A percentile compares a stretch with the other conserved stretches of the same genome.
Conservation (phyloP, 805 yeast species). For the Wickerhamiella australiensis region DNA sequence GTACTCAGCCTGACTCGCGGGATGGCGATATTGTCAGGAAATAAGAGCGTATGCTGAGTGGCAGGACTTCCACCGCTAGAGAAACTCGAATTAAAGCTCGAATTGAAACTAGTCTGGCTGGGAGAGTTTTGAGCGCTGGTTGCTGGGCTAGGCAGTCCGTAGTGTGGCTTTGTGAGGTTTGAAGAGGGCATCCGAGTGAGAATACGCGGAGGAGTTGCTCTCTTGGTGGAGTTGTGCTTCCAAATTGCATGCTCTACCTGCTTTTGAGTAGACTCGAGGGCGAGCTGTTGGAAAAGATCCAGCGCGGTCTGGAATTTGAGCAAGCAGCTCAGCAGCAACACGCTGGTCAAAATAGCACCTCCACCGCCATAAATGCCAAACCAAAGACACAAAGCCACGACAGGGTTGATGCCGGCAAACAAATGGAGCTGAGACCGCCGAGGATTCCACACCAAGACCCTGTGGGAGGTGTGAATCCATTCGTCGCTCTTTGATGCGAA, state of each 20-base stretch:
- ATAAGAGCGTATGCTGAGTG: not conserved
- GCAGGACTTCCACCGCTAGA: not conserved
- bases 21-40: not conserved
- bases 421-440: not conserved
- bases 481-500: not conserved
- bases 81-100: not conserved
- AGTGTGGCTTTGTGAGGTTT: not conserved
- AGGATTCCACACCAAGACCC: conserved; percentile 5
- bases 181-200: not conserved
- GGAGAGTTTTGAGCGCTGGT: not conserved
- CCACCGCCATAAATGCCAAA: not conserved
- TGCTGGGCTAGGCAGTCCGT: not conserved
- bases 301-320: not conserved
- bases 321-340: not conserved
- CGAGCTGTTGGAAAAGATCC: not conserved
- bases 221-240: not conserved
- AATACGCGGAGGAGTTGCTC: not conserved
- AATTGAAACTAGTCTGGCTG: not conserved
- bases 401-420: conserved; percentile 4
- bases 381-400: not conserved
- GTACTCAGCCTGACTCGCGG: conserved; percentile 3
- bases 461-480: conserved; percentile 1
- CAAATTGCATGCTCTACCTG: conserved; percentile 10
- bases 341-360: not conserved
- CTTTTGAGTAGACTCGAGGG: conserved; percentile 4